These are phyloP conservation scores for Russula abietina DNA, from an alignment of 768 basidiomycete genomes.

Conservation along the genomic window DNA sequence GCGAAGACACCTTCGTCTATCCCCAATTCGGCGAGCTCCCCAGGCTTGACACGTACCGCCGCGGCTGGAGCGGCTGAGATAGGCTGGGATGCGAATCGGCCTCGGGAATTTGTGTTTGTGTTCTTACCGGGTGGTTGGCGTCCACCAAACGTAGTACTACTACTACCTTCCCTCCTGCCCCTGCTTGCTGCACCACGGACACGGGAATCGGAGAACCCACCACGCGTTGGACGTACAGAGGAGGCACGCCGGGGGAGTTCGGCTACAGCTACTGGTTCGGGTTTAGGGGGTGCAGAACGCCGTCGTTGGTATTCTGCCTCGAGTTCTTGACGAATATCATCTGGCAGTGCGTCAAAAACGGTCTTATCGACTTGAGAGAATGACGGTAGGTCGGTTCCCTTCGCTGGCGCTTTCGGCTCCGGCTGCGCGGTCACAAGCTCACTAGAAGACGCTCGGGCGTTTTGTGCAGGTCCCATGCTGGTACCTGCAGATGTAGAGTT, in stretches of 20 bases:
- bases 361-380: slow-evolving; percentile 71
- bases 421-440: slow-evolving; percentile 4
- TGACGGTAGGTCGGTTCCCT: slow-evolving; percentile 45
- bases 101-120: slow-evolving; percentile 34
- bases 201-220: slow-evolving; percentile 3
- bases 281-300: slow-evolving; percentile 42
- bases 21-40: slow-evolving; percentile 54
- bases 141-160: background rate
- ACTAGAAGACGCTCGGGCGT: slow-evolving; percentile 1
- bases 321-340: slow-evolving; percentile 62
- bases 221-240: slow-evolving; percentile 7
- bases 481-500: slow-evolving; percentile 7
- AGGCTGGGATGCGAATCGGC: slow-evolving; percentile 33
- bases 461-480: background rate
- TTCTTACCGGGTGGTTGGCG: slow-evolving; percentile 2
- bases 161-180: background rate
- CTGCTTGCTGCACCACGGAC: slow-evolving; percentile 12
- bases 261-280: slow-evolving; percentile 14
- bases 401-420: background rate
- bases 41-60: slow-evolving; percentile 42
- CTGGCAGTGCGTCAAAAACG: slow-evolving; percentile 66
- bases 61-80: slow-evolving; percentile 16
- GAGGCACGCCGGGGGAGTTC: slow-evolving; percentile 11
- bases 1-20: slow-evolving; percentile 72
- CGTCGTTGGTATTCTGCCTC: slow-evolving; percentile 55